Evolutionary conservation across 257 asterid genomes (phyloP), one percentile per base, ranked within the genome.

Genomic region (Paraleonurus japonicus): DNA sequence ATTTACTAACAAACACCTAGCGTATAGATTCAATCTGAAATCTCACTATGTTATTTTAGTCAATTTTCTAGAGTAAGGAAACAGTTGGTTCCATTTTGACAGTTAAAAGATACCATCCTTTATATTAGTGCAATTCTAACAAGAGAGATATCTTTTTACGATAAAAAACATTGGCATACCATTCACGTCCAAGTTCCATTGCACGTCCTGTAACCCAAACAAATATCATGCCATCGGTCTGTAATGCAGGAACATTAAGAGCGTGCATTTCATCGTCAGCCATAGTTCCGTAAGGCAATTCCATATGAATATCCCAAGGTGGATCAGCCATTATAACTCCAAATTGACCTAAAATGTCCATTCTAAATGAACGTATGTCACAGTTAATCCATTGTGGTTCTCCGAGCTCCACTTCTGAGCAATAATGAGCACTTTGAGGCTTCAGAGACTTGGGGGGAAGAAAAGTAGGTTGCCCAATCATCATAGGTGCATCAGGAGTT

Each of bases 151-250:
- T 62, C 4, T 15, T 47, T 41, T 16, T 4, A 63, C n/a, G 27
- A 58, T 28, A 39, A 39, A 11, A 61, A 66, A 45, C 37, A 22
- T 48, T 62, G 68, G 48, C 78, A 64, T 84, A 95, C 99, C 99
- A 95, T 79, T 95, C 99, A 51, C 99, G 96, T 65, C 99, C 99
- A 70, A 95, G 98, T 84, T 95, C 99, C 99, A 95, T 95, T 19
- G 99, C 99, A 61, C 99, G 97, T 17, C 99, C 99, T 1, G 98
- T 95, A 35, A 95, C 99, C 99, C 99, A 95, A 43, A 95, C 97
- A 79, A 95, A 95, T 76, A 95, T 95, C 76, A 95, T 71, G 63
- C 99, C 99, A 80, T 95, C 99, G 33, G 98, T 92, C 81, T 95
- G 99, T 68, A 95, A 78, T 20, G 99, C 99, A 67, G 99, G 99